Evolutionary conservation across 2,329 filamentous ascomycete species (phyloP).

Genomic region (Verticillium klebahnii): DNA sequence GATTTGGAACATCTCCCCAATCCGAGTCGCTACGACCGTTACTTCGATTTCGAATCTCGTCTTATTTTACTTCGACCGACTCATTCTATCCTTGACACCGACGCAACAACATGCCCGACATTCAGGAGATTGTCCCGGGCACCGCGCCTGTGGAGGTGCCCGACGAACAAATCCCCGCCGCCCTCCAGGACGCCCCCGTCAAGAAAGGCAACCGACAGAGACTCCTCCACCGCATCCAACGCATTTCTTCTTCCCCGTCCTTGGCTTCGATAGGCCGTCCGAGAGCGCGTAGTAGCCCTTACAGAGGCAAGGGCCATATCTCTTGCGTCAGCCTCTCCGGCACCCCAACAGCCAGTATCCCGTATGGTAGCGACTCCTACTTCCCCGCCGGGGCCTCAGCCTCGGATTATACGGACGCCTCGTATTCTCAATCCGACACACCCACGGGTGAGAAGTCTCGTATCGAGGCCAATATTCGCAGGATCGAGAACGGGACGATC

Average conservation of each 20-base stretch:
- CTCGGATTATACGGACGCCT: constrained; percentile 23
- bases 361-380: constrained; percentile 21
- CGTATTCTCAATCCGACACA: constrained; percentile 33
- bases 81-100: not conserved
- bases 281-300: constrained; percentile 64
- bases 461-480: constrained; percentile 49
- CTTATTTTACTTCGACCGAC: too few relatives aligned
- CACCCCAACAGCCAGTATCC: constrained; percentile 22
- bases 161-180: constrained; percentile 16
- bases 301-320: constrained; percentile 48
- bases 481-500: constrained; percentile 44
- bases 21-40: not conserved
- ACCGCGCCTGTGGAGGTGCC: constrained; percentile 14
- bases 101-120: constrained; percentile 7
- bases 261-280: constrained; percentile 59
- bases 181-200: constrained; percentile 27
- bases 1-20: not conserved
- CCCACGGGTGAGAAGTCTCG: constrained; percentile 37
- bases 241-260: constrained; percentile 77
- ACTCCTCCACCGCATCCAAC: constrained; percentile 68
- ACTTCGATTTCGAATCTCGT: not conserved
- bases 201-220: constrained; percentile 67
- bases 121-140: constrained; percentile 1
- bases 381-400: constrained; percentile 19
- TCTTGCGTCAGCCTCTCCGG: constrained; percentile 52